Evolutionary conservation across 495 filamentous ascomycete genomes (phyloP), one percentile per base, ranked within the genome.

Genomic region (Penicillium odoratum): DNA sequence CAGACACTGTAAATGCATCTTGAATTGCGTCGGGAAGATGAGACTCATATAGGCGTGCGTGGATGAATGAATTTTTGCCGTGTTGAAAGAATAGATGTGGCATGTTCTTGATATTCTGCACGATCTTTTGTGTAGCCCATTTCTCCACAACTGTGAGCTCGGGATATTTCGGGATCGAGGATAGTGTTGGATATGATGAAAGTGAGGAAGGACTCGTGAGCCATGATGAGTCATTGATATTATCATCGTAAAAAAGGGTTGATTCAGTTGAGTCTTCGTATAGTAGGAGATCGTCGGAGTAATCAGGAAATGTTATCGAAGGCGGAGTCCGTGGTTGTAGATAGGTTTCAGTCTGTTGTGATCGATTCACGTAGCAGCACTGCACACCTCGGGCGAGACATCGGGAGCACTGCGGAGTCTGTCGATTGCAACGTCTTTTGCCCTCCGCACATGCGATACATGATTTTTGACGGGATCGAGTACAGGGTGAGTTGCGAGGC

Each of bases 381-480:
- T 49, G 31, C 28, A 64, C 10, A 3, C 64, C 61, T 9, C 43
- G 57, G 7, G 36, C 56, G 18, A 48, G 16, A 43, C 64, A 63
- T 4, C 60, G 61, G 4, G 55, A 55, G 50, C 63, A 63, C 15
- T 66, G 60, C 60, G 57, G 60, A 55, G 57, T 63, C 58, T 59
- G 63, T 3, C 59, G 59, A 42, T 62, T 57, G 18, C 63, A 65
- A 34, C 56, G 63, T 42, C 63, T 53, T 45, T 65, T 62, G 13
- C 59, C 56, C 13, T 53, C 56, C 15, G 56, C 59, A 28, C 63
- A 65, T 33, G 56, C 45, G 21, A 53, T 44, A 11, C 63, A 65
- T 3, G 56, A 62, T 33, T 65, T 65, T 16, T 62, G 63, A 15
- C 55, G 51, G 15, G 60, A 62, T 4, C 56, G 51, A 26, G 11